Base-by-base conservation (phyloP, 2,329 filamentous ascomycete genomes). In the Ceratocystis albifundus region DNA sequence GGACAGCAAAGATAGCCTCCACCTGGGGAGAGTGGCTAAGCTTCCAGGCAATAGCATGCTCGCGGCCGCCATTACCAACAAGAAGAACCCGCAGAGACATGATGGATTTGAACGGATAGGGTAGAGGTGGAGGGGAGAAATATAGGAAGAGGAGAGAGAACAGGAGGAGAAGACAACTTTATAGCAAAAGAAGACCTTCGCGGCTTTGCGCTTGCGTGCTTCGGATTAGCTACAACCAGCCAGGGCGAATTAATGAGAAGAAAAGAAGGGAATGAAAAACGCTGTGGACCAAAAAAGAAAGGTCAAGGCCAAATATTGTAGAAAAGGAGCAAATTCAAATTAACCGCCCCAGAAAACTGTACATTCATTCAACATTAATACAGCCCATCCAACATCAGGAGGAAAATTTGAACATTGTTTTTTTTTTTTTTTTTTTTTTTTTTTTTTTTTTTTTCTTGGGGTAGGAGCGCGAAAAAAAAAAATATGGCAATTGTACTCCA, bases 41-140 rank as follows among this genome's bases (percentile, higher is more conserved):
- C 78, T 95, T 96, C 92, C 92, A 97, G 53, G 92, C 91, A 69
- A 96, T 83, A 61, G 92, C 90, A 77, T 97, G 91, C 78, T 99
- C 94, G 72, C 94, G 87, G 71, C 93, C 94, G 71, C 94, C 94
- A 74, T 93, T 96, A 73, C 94, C 93, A 70, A 97, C 86, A 69
- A 97, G 85, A 69, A 97, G 86, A 71, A 96, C 82, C 71, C 86
- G 83, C 41, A 70, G 65, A 57, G 67, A 68, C 67, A 68, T 68
- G 46, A 22, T 6, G 28, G 41, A 46, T 44, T 20, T 36, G 25
- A 32, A 30, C 28, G 28, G 22, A 30, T 36, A 7, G 32, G 12
- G 28, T 15, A 59, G 53, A 32, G 8, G 44, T 8, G 36, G 8
- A 17, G 20, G 17, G 25, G 17, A 45, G 36, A 41, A 41, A 41